phyloP scores from a whole-genome alignment of 2,329 filamentous ascomycete species.

The Epichloe hybrida region DNA sequence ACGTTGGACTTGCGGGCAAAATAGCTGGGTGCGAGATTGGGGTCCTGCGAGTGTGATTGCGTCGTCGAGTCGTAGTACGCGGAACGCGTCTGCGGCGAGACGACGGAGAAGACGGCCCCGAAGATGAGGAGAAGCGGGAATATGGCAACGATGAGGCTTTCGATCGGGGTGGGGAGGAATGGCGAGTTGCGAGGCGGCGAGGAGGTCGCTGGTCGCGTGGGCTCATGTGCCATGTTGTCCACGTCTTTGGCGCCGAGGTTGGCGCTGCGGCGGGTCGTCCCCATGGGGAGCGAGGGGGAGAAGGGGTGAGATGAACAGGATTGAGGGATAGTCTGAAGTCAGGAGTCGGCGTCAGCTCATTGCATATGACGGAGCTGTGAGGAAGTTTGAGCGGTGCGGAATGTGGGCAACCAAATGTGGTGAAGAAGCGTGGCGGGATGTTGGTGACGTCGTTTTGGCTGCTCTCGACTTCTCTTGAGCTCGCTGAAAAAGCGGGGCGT shows the following conservation, averaged over 20 bases:
- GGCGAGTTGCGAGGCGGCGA: conserved; percentile 32
- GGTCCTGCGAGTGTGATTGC: conserved; percentile 49
- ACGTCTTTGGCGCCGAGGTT: neutral
- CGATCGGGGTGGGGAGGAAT: conserved; percentile 55
- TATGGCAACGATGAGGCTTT: conserved; percentile 48
- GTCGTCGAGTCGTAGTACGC: conserved; percentile 46
- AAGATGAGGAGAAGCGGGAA: conserved; percentile 71
- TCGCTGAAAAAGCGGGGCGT: neutral
- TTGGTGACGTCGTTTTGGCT: neutral
- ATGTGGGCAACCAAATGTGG: too few relatives aligned
- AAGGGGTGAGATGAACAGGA: neutral
- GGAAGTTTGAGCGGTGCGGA: too few relatives aligned
- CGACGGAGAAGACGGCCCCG: conserved; percentile 64
- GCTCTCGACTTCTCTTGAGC: neutral
- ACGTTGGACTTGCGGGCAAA: conserved; percentile 90
- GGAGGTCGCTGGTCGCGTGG: neutral
- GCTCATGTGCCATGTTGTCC: neutral
- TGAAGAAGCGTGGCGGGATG: neutral
- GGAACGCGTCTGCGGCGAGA: conserved; percentile 59
- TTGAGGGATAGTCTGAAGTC: neutral
- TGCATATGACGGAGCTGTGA: too few relatives aligned
- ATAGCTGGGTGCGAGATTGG: conserved; percentile 55
- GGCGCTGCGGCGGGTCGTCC: conserved; percentile 14
- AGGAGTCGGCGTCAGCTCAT: neutral
- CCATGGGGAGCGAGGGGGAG: conserved; percentile 10